A percentile compares a stretch with the other conserved stretches of the same genome.
Evolutionary conservation across 352 stramenopile species (phyloP).

Genomic region (Phytophthora ohioensis): DNA sequence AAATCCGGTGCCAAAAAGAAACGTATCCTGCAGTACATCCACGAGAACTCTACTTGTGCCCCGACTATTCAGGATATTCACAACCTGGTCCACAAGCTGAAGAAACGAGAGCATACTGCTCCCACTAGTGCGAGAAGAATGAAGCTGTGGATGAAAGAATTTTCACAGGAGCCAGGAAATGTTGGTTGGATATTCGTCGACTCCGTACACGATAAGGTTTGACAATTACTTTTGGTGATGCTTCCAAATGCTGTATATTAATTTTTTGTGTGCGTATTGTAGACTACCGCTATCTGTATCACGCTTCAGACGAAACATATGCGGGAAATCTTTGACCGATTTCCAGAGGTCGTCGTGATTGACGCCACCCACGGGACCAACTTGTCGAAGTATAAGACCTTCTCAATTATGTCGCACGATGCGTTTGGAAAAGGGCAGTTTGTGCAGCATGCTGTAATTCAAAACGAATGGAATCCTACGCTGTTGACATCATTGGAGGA

Average conservation of each 20-base stretch:
- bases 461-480: too few relatives aligned
- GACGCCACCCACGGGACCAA: slow-evolving; percentile 3
- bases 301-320: slow-evolving; percentile 5
- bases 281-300: slow-evolving; percentile 6
- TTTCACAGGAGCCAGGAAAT: slow-evolving; percentile 10
- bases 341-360: slow-evolving; percentile 3
- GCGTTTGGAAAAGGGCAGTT: too few relatives aligned
- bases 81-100: slow-evolving; percentile 4
- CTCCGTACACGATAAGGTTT: slow-evolving; percentile 8
- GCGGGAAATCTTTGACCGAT: not conserved
- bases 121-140: slow-evolving; percentile 1
- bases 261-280: not conserved
- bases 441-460: too few relatives aligned
- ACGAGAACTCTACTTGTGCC: not conserved
- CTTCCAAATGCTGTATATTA: not conserved
- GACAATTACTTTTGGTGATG: not conserved
- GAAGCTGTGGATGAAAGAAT: slow-evolving; percentile 16
- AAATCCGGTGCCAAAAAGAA: slow-evolving; percentile 21
- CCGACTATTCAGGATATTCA: not conserved
- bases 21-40: slow-evolving; percentile 8
- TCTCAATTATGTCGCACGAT: slow-evolving; percentile 9
- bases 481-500: too few relatives aligned
- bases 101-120: slow-evolving; percentile 1
- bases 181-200: slow-evolving; percentile 18
- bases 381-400: not conserved